Percentiles rank a stretch among this genome's conserved stretches.
Evolutionary conservation across 352 stramenopile genomes (phyloP).

Genomic region (Pseudoperonospora humuli): DNA sequence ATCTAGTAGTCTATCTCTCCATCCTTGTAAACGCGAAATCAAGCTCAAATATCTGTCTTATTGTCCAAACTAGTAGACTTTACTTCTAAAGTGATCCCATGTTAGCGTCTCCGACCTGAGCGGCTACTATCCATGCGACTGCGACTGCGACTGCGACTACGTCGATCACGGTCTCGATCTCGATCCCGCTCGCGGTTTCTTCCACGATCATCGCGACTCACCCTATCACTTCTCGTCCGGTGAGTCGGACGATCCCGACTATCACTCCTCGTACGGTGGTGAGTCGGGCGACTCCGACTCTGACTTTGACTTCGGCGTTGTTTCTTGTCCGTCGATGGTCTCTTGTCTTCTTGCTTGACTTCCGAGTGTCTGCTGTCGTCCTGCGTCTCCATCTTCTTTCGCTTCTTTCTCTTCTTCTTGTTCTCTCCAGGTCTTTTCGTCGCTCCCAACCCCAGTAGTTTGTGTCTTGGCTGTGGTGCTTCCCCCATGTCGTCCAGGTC

Average conservation of each 20-base stretch:
- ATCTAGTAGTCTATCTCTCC: constrained; percentile 7
- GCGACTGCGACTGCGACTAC: constrained; percentile 10
- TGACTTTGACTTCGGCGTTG: constrained; percentile 3
- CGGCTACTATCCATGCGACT: constrained; percentile 3
- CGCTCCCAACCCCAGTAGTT: constrained; percentile 89
- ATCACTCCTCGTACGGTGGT: constrained; percentile 11
- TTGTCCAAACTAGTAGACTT: constrained; percentile 8
- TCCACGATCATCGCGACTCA: constrained; percentile 7
- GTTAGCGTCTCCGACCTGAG: constrained; percentile 20
- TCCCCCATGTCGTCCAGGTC: constrained; percentile 35
- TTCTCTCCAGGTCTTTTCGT: constrained; percentile 59
- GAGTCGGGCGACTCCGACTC: constrained; percentile 1
- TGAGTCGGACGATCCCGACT: too few relatives aligned
- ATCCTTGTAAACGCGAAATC: constrained; percentile 2
- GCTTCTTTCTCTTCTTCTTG: constrained; percentile 32
- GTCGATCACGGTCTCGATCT: constrained; percentile 17
- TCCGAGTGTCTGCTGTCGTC: constrained; percentile 4
- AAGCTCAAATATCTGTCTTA: constrained; percentile 11
- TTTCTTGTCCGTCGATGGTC: constrained; percentile 4
- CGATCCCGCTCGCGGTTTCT: constrained; percentile 6
- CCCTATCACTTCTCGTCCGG: constrained; percentile 10
- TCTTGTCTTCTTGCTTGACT: constrained; percentile 13
- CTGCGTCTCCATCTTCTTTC: not conserved
- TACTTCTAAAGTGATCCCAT: not conserved
- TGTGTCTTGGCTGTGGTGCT: constrained; percentile 74